These are phyloP conservation scores for Phytophthora multivora DNA, from an alignment of 352 stramenopile genomes.

Conservation along the genomic window DNA sequence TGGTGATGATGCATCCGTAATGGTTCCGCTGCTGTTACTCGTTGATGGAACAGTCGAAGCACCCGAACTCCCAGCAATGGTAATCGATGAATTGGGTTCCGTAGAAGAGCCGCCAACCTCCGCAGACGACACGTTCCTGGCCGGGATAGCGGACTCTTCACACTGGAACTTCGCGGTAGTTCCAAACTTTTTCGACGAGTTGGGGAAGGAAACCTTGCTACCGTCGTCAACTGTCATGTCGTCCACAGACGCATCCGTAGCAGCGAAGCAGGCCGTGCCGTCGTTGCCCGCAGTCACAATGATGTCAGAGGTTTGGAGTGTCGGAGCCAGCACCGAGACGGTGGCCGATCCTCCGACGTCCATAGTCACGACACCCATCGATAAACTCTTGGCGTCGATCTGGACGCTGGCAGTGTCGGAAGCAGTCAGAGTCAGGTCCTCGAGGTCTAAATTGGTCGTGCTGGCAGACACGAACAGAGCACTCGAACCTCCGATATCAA, in stretches of 20 bases:
- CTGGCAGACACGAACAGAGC: not conserved
- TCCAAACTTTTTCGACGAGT: not conserved
- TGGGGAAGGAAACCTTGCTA: not conserved
- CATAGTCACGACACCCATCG: not conserved
- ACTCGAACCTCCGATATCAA: not conserved
- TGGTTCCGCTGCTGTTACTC: not conserved
- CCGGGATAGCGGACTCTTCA: not conserved
- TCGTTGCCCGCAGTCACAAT: not conserved
- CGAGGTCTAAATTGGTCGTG: not conserved
- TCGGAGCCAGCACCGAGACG: not conserved
- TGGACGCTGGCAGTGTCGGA: not conserved
- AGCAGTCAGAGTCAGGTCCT: not conserved
- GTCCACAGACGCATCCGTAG: not conserved
- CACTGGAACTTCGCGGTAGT: not conserved
- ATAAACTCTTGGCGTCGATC: not conserved
- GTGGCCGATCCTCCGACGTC: not conserved
- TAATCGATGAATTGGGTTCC: not conserved
- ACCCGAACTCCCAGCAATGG: not conserved
- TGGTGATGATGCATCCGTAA: not conserved
- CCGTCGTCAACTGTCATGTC: not conserved
- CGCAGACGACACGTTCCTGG: not conserved
- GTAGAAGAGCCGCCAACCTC: not conserved
- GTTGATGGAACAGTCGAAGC: not conserved
- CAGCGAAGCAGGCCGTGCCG: not conserved
- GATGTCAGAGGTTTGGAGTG: not conserved